These are phyloP conservation scores for Fusarium phyllophilum DNA, from an alignment of 2,329 filamentous ascomycete genomes.

Conservation along the genomic window DNA sequence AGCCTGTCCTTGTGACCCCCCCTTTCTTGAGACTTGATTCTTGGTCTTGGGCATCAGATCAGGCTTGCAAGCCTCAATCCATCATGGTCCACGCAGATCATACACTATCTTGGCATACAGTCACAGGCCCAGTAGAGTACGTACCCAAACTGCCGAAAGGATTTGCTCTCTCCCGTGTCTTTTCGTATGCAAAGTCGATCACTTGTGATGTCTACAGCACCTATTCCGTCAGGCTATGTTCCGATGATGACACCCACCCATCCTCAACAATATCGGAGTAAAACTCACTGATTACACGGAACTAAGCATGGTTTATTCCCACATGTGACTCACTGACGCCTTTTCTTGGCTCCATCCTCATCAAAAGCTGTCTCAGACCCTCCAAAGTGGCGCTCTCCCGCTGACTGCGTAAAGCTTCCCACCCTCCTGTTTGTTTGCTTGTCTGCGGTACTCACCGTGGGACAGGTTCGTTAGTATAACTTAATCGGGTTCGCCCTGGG, in stretches of 20 bases:
- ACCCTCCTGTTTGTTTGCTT: neutral
- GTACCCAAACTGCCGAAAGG: constrained; percentile 23
- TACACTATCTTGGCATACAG: neutral
- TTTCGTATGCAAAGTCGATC: neutral
- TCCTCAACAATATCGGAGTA: neutral
- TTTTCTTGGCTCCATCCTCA: neutral
- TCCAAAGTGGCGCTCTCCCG: constrained; percentile 23
- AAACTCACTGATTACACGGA: neutral
- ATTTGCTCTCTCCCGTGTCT: neutral
- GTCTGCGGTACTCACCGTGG: constrained; percentile 21
- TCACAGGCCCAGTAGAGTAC: constrained; percentile 4
- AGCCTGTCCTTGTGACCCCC: constrained; percentile 16
- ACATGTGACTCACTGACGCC: constrained; percentile 33
- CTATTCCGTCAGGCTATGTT: neutral
- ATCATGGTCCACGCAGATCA: constrained; percentile 4
- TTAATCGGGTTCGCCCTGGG: neutral
- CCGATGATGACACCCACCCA: neutral
- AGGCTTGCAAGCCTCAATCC: constrained; percentile 6
- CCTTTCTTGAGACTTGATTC: neutral
- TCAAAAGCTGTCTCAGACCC: constrained; percentile 8
- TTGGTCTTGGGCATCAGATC: constrained; percentile 1
- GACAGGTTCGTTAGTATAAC: constrained; percentile 1
- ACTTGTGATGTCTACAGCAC: neutral
- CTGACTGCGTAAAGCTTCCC: constrained; percentile 17
- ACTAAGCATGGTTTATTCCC: neutral